These are phyloP conservation scores for Rhynchospora tenuis DNA, from an alignment of 176 grass and related monocot genomes.

Conservation along the genomic window DNA sequence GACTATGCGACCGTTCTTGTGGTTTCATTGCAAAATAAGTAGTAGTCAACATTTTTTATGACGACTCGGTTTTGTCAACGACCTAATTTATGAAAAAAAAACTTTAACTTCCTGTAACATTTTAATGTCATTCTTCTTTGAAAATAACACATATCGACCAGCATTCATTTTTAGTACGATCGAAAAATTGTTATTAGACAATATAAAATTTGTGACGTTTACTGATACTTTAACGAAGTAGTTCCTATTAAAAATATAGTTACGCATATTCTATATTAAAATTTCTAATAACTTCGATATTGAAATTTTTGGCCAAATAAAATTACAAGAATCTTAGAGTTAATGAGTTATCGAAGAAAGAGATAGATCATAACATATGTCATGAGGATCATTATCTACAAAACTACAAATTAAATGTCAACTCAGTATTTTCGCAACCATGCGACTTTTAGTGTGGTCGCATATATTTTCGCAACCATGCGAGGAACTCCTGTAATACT, in stretches of 20 bases:
- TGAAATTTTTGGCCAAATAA: background rate
- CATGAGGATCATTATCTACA: background rate
- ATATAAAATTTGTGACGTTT: background rate
- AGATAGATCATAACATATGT: background rate
- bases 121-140: background rate
- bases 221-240: background rate
- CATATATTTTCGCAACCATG: too few species aligned
- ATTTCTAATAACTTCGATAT: background rate
- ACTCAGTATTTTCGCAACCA: too few species aligned
- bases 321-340: background rate
- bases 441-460: too few species aligned
- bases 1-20: background rate
- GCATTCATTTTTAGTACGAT: background rate
- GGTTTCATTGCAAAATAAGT: background rate
- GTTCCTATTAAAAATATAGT: background rate
- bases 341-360: background rate
- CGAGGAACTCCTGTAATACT: too few species aligned
- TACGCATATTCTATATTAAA: background rate
- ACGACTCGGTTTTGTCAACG: background rate
- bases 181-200: background rate
- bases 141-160: background rate
- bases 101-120: background rate
- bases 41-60: too few species aligned
- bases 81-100: background rate
- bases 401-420: background rate